A percentile compares a stretch with the other conserved stretches of the same genome.
Evolutionary conservation across 371 early-diverging fungal species (phyloP).

Genomic region (Mucor velutinosus): DNA sequence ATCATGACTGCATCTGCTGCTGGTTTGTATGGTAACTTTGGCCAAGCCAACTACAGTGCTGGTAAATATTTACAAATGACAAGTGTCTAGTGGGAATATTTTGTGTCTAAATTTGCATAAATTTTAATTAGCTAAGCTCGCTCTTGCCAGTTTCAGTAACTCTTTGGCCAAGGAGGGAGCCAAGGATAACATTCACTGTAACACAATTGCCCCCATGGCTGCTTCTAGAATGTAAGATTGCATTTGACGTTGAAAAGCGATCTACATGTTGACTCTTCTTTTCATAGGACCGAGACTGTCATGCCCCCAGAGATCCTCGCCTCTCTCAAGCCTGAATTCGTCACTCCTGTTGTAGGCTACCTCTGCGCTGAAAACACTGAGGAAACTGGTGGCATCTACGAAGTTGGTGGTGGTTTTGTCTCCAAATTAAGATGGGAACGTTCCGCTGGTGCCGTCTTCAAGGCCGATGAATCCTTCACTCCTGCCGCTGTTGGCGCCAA

Average conservation of each 20-base stretch:
- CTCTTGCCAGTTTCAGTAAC: conserved; percentile 86
- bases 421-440: conserved; percentile 95
- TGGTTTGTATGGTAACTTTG: conserved; percentile 99
- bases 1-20: conserved; percentile 92
- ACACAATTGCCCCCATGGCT: conserved; percentile 97
- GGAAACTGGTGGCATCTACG: conserved; percentile 90
- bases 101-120: not conserved
- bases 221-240: conserved; percentile 85
- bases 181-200: conserved; percentile 89
- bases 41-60: conserved; percentile 95
- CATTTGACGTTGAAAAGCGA: not conserved
- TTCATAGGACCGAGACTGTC: conserved; percentile 78
- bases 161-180: conserved; percentile 95
- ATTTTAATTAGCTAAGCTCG: conserved; percentile 80
- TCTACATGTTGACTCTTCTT: no score
- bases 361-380: conserved; percentile 86
- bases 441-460: conserved; percentile 89
- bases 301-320: conserved; percentile 94
- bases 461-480: conserved; percentile 84
- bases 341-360: conserved; percentile 94
- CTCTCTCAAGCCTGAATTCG: conserved; percentile 94
- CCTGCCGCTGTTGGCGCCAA: conserved; percentile 80
- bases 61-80: conserved; percentile 27
- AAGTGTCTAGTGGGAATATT: not conserved
- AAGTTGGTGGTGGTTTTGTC: conserved; percentile 95